Conservation (phyloP, 2,329 filamentous ascomycete genomes). For the Calonectria henricotiae region DNA sequence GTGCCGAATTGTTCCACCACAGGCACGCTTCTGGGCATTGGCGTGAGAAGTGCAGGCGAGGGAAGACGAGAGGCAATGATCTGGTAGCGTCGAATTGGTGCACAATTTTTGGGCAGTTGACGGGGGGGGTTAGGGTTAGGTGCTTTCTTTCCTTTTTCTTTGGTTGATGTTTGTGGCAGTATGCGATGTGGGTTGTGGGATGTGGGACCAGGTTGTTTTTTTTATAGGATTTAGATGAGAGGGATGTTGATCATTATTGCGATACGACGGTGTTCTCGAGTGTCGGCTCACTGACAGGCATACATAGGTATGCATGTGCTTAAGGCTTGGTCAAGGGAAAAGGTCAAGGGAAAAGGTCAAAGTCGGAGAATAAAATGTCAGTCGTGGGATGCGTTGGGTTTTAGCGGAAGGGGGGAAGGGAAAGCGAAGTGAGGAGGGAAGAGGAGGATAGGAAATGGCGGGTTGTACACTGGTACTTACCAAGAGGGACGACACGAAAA, state of each 20-base stretch:
- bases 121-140: neutral
- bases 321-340: slow-evolving; percentile 12
- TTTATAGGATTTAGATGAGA: slow-evolving; percentile 30
- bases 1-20: slow-evolving; percentile 55
- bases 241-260: slow-evolving; percentile 17
- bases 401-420: neutral
- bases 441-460: slow-evolving; percentile 7
- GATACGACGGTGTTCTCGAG: slow-evolving; percentile 9
- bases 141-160: slow-evolving; percentile 10
- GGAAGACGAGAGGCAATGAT: slow-evolving; percentile 28
- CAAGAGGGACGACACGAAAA: neutral
- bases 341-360: slow-evolving; percentile 17
- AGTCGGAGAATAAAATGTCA: slow-evolving; percentile 11
- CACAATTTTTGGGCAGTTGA: neutral
- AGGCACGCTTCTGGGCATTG: slow-evolving; percentile 39
- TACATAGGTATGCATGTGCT: slow-evolving; percentile 7
- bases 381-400: slow-evolving; percentile 17
- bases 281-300: slow-evolving; percentile 3
- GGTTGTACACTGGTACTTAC: slow-evolving; percentile 10
- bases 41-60: slow-evolving; percentile 41
- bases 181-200: slow-evolving; percentile 27
- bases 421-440: slow-evolving; percentile 13
- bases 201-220: slow-evolving; percentile 27
- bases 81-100: slow-evolving; percentile 16
- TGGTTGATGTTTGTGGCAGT: slow-evolving; percentile 13